Evolutionary conservation across 108 stramenopile genomes (phyloP).

Genomic region (Nannochloropsis salina): DNA sequence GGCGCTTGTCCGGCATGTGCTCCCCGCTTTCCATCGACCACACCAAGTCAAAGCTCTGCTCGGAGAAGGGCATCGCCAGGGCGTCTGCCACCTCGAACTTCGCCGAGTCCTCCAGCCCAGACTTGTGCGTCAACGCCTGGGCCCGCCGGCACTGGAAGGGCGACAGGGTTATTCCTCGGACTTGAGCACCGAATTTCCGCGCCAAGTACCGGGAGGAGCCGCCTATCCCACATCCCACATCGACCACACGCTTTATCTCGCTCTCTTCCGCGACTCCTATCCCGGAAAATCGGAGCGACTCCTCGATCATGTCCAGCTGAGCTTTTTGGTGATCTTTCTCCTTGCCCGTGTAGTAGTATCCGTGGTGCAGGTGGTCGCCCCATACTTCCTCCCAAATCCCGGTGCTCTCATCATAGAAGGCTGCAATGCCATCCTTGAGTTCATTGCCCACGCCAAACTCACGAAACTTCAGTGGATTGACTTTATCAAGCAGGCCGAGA

Average conservation of each 20-base stretch:
- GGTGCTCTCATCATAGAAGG: constrained; percentile 85
- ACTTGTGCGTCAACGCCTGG: constrained; percentile 56
- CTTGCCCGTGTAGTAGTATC: constrained; percentile 44
- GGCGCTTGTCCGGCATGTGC: constrained; percentile 92
- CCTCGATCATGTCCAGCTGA: constrained; percentile 85
- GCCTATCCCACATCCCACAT: constrained; percentile 84
- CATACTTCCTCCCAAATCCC: constrained; percentile 89
- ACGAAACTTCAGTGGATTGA: not conserved
- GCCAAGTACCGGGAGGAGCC: constrained; percentile 78
- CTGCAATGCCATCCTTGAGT: constrained; percentile 85
- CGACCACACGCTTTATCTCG: constrained; percentile 32
- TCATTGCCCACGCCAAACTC: constrained; percentile 34
- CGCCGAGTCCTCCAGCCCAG: constrained; percentile 63
- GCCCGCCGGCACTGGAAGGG: constrained; percentile 79
- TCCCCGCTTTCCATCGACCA: constrained; percentile 89
- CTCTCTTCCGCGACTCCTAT: constrained; percentile 38
- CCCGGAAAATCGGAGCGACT: constrained; percentile 75
- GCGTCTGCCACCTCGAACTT: constrained; percentile 78
- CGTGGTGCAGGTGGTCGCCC: constrained; percentile 72
- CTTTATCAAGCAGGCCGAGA: not conserved
- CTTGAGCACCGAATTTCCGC: constrained; percentile 62
- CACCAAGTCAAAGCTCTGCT: constrained; percentile 78
- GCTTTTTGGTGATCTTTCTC: constrained; percentile 45
- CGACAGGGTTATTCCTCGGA: constrained; percentile 77
- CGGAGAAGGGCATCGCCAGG: constrained; percentile 74